Evolutionary conservation across 768 basidiomycete species (phyloP), one percentile per base, ranked within the genome.

Genomic region (Auricularia heimuer): DNA sequence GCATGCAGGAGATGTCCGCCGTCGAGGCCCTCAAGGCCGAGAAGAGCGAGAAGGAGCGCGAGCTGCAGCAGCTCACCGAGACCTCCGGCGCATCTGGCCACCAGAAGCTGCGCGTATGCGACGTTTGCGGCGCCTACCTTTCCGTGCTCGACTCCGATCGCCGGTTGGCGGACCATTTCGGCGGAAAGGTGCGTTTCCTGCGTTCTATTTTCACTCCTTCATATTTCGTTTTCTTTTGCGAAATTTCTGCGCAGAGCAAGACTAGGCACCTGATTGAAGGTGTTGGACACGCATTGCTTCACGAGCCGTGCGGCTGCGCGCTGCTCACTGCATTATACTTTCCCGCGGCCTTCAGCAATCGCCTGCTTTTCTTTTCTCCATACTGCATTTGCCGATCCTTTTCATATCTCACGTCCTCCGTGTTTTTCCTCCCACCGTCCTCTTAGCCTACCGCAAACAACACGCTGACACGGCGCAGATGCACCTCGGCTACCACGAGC

Each of bases 41-140:
- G 77, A 98, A 98, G 79, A 76, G 82, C 29, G 96, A 97, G 69
- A 98, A 98, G 75, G 97, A 99, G 90, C 88, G 92, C 65, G 97
- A 98, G 72, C 81, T 98, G 56, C 94, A 97, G 77, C 88, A 94
- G 75, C 80, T 99, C 68, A 97, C 96, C 51, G 97, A 99, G 74
- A 98, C 94, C 36, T 96, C 95, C 47, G 97, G 97, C 64, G 97
- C 97, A 4, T 97, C 94, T 65, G 97, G 97, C n/a, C 97, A 99
- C 81, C 97, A 99, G 78, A 98, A 98, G 77, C 80, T 99, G 70
- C 89, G 97, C 67, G 97, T 99, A n/a, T 98, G 97, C 79, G 97
- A 99, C 79, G 95, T 98, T 35, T 99, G 97, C 74, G 97, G 97
- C 71, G 97, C 97, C n/a, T 98, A 98, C 81, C 83, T 99, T 56